These are phyloP conservation scores for Aurantiochytrium sp. DNA, from an alignment of 108 stramenopile genomes.

Conservation along the genomic window DNA sequence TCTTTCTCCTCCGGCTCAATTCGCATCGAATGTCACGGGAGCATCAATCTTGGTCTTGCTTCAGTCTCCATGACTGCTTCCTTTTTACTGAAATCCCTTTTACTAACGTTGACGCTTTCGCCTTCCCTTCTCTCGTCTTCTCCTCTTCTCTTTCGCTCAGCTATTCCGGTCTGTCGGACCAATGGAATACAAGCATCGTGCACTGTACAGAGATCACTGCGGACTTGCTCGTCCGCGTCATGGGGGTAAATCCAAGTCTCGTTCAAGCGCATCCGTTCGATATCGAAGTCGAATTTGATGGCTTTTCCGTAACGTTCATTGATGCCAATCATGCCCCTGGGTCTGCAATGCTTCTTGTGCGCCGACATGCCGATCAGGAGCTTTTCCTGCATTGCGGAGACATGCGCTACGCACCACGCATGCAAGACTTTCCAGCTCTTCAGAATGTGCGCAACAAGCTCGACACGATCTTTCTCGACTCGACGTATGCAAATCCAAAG, in stretches of 20 bases:
- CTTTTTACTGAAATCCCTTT: too few species aligned
- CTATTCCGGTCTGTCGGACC: not conserved
- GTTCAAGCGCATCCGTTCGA: constrained; percentile 50
- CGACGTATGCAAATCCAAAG: constrained; percentile 62
- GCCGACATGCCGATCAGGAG: constrained; percentile 28
- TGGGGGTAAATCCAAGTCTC: constrained; percentile 38
- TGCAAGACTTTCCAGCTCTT: constrained; percentile 49
- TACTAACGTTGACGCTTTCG: not conserved
- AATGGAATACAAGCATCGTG: constrained; percentile 9
- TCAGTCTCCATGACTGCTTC: too few species aligned
- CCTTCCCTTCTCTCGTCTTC: not conserved
- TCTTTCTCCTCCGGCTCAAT: too few species aligned
- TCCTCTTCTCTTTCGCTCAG: not conserved
- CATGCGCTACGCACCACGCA: constrained; percentile 52
- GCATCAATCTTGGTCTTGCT: too few species aligned
- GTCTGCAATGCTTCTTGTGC: constrained; percentile 50
- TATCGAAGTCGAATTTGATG: constrained; percentile 17
- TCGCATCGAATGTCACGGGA: not conserved
- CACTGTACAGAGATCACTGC: constrained; percentile 61
- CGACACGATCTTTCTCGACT: constrained; percentile 55
- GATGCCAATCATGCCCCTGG: constrained; percentile 68
- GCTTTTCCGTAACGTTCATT: constrained; percentile 49
- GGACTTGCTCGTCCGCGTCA: constrained; percentile 36
- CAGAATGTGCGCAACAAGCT: constrained; percentile 31
- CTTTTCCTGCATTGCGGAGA: constrained; percentile 58